Percentiles rank a stretch among this genome's conserved stretches.
These are phyloP conservation scores for Hordeum pubiflorum DNA, from an alignment of 202 grass and related monocot species.

Conservation along the genomic window DNA sequence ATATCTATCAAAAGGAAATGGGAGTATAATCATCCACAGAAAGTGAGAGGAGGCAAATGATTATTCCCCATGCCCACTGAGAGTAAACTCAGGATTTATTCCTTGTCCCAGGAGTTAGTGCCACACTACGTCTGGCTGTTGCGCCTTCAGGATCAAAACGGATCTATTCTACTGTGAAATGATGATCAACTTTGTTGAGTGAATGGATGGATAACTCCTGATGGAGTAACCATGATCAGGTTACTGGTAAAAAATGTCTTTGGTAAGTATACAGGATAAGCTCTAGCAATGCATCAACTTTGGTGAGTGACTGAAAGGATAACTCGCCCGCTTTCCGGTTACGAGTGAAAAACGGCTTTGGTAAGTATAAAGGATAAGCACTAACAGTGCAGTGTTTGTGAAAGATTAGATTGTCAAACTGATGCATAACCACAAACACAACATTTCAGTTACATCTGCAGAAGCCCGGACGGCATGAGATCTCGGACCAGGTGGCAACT, in stretches of 20 bases:
- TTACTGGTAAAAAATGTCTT: not conserved
- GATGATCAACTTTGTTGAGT: not conserved
- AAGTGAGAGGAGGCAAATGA: slow-evolving; percentile 16
- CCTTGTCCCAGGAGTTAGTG: not conserved
- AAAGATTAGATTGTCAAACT: not conserved
- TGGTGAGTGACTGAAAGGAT: not conserved
- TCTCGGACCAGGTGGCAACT: not conserved
- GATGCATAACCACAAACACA: not conserved
- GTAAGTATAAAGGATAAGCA: not conserved
- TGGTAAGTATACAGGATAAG: not conserved
- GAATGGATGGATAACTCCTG: not conserved
- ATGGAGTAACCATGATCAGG: not conserved
- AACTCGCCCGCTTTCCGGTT: not conserved
- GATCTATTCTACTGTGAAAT: not conserved
- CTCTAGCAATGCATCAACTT: not conserved
- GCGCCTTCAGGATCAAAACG: slow-evolving; percentile 19
- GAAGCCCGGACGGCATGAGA: not conserved
- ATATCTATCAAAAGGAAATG: not conserved
- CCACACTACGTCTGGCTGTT: slow-evolving; percentile 9
- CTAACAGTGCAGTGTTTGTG: not conserved
- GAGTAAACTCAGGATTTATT: not conserved
- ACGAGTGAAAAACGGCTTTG: not conserved
- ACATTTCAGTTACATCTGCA: not conserved
- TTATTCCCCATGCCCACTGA: not conserved
- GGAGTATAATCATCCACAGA: not conserved